Percentiles rank a stretch among this genome's conserved stretches.
Conservation (phyloP, 371 early-diverging fungal genomes). For the Conidiobolus incongruus region DNA sequence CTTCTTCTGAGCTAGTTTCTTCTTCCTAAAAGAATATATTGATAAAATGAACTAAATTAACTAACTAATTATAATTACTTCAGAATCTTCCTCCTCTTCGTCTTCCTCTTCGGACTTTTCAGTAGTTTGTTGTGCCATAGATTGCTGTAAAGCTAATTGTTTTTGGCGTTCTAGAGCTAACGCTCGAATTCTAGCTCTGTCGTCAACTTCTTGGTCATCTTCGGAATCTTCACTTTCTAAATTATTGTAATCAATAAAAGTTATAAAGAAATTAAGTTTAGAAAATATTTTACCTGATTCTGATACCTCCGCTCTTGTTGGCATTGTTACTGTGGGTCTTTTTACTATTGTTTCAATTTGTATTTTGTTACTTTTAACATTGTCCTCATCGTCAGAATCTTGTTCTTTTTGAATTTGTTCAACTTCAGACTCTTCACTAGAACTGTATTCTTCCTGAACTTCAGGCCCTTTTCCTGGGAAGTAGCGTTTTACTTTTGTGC, state of each 20-base stretch:
- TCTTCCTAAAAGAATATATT: conserved; percentile 10
- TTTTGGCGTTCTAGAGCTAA: no score
- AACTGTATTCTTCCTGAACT: background rate
- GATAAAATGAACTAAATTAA: background rate
- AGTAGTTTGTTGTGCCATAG: no score
- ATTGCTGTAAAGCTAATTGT: no score
- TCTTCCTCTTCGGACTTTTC: conserved; percentile 4
- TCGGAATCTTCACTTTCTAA: background rate
- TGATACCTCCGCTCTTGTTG: background rate
- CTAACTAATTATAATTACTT: conserved; percentile 19
- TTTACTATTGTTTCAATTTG: background rate
- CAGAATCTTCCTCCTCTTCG: conserved; percentile 20
- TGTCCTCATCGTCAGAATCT: background rate
- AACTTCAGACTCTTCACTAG: background rate
- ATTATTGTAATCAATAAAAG: background rate
- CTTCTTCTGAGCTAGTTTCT: conserved; percentile 21
- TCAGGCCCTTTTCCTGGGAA: conserved; percentile 1
- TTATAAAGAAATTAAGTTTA: background rate
- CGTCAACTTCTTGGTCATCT: no score
- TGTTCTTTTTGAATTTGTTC: background rate
- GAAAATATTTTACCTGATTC: background rate
- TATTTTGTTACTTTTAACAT: background rate
- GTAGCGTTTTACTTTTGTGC: conserved; percentile 1
- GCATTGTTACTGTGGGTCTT: background rate
- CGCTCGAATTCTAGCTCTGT: no score